Evolutionary conservation across 768 basidiomycete species (phyloP).

Genomic region (Mycena polygramma): DNA sequence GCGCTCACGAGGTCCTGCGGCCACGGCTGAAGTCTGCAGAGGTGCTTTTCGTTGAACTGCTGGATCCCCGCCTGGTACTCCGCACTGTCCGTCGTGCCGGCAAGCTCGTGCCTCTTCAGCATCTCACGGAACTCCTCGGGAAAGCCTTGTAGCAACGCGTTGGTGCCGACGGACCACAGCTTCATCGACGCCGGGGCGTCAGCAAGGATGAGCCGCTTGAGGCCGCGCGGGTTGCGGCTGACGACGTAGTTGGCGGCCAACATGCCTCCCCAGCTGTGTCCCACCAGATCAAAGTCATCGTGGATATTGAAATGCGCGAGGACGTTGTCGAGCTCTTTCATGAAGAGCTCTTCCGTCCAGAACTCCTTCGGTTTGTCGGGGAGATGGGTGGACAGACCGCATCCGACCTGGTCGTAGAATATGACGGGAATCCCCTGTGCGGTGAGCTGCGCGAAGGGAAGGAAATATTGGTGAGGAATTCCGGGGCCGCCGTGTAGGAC

Average conservation of each 20-base stretch:
- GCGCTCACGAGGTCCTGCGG: conserved; percentile 44
- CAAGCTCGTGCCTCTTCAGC: conserved; percentile 47
- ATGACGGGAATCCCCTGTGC: conserved; percentile 53
- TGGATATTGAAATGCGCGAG: conserved; percentile 56
- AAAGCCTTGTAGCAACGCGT: conserved; percentile 42
- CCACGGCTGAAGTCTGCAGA: conserved; percentile 44
- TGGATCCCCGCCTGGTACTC: conserved; percentile 48
- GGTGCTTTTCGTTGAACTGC: conserved; percentile 45
- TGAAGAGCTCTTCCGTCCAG: conserved; percentile 61
- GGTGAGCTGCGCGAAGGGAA: background rate
- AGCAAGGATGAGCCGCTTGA: conserved; percentile 48
- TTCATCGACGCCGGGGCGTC: conserved; percentile 49
- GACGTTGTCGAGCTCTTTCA: conserved; percentile 62
- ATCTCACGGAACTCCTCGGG: conserved; percentile 45
- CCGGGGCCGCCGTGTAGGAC: conserved; percentile 1
- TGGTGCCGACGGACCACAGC: conserved; percentile 45
- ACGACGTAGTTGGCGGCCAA: conserved; percentile 46
- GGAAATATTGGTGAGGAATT: conserved; percentile 1
- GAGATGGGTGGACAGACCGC: conserved; percentile 62
- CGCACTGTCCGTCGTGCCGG: conserved; percentile 42
- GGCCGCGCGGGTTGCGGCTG: conserved; percentile 36
- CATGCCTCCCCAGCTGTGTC: conserved; percentile 67
- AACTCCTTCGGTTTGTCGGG: conserved; percentile 60
- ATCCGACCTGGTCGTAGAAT: conserved; percentile 67
- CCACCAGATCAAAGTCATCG: conserved; percentile 58